Evolutionary conservation across 2,329 filamentous ascomycete species (phyloP).

Genomic region (Ophidiomyces ophidiicola): DNA sequence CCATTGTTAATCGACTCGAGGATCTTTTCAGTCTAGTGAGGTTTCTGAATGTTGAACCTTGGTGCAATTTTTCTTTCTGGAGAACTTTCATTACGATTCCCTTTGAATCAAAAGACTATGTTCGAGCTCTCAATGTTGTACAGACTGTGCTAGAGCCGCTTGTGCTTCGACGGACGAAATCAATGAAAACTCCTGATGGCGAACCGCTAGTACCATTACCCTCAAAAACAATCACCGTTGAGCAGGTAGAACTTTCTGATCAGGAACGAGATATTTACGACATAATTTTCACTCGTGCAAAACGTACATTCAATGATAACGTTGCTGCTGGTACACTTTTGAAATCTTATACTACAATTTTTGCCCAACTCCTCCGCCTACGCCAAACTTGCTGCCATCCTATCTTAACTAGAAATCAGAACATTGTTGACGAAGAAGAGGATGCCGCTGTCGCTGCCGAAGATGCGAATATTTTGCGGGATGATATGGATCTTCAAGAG

Average conservation of each 20-base stretch:
- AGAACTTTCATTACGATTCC: slow-evolving; percentile 96
- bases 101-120: slow-evolving; percentile 89
- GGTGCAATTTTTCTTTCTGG: slow-evolving; percentile 99
- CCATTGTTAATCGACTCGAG: slow-evolving; percentile 90
- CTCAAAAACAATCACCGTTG: slow-evolving; percentile 67
- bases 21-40: slow-evolving; percentile 87
- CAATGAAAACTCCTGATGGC: slow-evolving; percentile 91
- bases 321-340: slow-evolving; percentile 83
- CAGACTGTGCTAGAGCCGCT: slow-evolving; percentile 92
- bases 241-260: slow-evolving; percentile 73
- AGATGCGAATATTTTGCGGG: slow-evolving; percentile 65
- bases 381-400: slow-evolving; percentile 93
- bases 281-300: slow-evolving; percentile 72
- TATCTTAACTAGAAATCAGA: slow-evolving; percentile 71
- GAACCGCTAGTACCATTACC: slow-evolving; percentile 71
- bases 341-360: slow-evolving; percentile 94
- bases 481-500: slow-evolving; percentile 89
- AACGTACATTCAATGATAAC: slow-evolving; percentile 71
- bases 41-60: slow-evolving; percentile 88
- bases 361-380: slow-evolving; percentile 86
- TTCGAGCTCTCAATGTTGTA: slow-evolving; percentile 87
- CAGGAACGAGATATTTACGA: slow-evolving; percentile 86
- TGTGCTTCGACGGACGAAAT: slow-evolving; percentile 90
- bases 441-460: slow-evolving; percentile 68
- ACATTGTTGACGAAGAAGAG: slow-evolving; percentile 75